Base-by-base conservation (phyloP, 1,284 basidiomycete species). In the Papiliotrema terrestris region DNA sequence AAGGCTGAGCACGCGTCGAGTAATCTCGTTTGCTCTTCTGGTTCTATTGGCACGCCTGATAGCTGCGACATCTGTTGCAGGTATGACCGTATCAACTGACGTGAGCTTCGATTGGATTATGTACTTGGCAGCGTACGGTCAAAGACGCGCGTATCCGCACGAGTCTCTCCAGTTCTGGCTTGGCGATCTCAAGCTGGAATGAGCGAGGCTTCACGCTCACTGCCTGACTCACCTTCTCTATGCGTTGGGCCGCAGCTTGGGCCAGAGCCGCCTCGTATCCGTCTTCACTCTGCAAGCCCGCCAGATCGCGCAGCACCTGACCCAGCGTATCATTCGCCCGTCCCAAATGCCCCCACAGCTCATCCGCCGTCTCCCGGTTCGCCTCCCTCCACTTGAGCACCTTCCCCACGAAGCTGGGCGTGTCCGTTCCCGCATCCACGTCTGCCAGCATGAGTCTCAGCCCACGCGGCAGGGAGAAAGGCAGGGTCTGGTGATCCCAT, bases 361-460 rank as follows among this genome's bases (percentile, higher is more conserved):
- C 76, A 43, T 84, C 71, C 1, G 89, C 88, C 87, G 83, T 78
- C 36, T 78, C 79, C 14, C 77, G 72, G 56, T 84, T 78, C 57
- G 83, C 81, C 68, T 85, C 83, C 56, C 89, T 82, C 93, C 93
- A 97, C 66, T 84, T 85, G 55, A 94, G 77, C 1, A 97, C 93
- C 72, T 90, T 87, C 29, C 88, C 85, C 3, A 93, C 91, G 51
- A 96, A 83, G 45, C 88, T 89, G 1, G 94, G 94, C 1, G 94
- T 96, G 69, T 96, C 88, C 62, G 88, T 93, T 11, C 93, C 93
- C 2, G 89, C 89, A 66, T 94, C 89, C 6, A 97, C 90, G 68
- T 97, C 93, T 23, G 91, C 94, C 32, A 97, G 81, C 75, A 96
- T 82, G 35, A 97, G 81, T 41, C 89, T 81, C 19, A 89, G 85